phyloP scores from a whole-genome alignment of 1,139 yeast genomes.

The Meyerozyma smithsonii region DNA sequence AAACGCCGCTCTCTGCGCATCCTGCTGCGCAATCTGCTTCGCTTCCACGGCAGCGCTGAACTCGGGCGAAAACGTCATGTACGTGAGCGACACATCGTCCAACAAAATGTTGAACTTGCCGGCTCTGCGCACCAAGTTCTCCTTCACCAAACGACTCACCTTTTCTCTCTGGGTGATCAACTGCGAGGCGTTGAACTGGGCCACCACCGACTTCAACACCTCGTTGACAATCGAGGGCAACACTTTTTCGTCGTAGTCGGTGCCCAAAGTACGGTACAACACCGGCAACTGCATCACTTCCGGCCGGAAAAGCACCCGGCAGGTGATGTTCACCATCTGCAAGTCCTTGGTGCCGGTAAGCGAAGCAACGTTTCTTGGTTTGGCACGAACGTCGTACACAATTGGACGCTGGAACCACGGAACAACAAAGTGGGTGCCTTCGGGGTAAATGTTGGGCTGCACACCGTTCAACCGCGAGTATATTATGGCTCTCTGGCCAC shows the following conservation, averaged over 20 bases:
- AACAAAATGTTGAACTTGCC: constrained; percentile 78
- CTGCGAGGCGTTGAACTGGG: constrained; percentile 97
- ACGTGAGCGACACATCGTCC: constrained; percentile 94
- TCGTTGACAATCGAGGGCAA: constrained; percentile 96
- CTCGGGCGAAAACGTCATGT: constrained; percentile 96
- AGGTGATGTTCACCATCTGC: constrained; percentile 98
- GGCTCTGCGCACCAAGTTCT: constrained; percentile 88
- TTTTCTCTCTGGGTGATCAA: constrained; percentile 97
- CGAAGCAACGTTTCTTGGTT: constrained; percentile 95
- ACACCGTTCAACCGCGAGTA: constrained; percentile 88
- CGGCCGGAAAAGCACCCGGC: constrained; percentile 94
- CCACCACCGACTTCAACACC: constrained; percentile 93
- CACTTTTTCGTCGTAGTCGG: constrained; percentile 93
- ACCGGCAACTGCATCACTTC: constrained; percentile 72
- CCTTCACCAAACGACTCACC: constrained; percentile 87
- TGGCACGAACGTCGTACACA: constrained; percentile 92
- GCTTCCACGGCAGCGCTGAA: constrained; percentile 98
- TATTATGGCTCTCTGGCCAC: constrained; percentile 97
- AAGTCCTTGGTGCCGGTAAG: constrained; percentile 97
- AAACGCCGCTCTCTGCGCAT: constrained; percentile 97
- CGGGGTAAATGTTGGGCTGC: constrained; percentile 77
- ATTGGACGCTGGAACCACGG: constrained; percentile 97
- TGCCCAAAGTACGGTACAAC: constrained; percentile 87
- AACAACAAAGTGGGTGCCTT: constrained; percentile 90
- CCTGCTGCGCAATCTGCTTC: constrained; percentile 98